These are phyloP conservation scores for Noccaea caerulescens DNA, from an alignment of 345 rosid genomes.

Conservation along the genomic window DNA sequence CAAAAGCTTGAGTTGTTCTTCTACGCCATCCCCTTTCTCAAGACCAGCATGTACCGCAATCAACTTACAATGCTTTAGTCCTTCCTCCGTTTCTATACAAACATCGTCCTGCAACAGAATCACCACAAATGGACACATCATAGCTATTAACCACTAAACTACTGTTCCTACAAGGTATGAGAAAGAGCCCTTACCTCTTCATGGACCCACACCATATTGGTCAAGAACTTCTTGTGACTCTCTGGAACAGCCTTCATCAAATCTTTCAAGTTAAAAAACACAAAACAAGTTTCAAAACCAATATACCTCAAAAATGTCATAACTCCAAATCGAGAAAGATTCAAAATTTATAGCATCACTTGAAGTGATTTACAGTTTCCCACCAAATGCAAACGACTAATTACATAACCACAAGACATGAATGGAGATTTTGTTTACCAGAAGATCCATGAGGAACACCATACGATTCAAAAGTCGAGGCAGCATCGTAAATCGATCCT, in stretches of 20 bases:
- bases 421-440: slow-evolving; percentile 48
- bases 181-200: slow-evolving; percentile 61
- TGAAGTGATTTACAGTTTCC: neutral
- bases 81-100: slow-evolving; percentile 58
- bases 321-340: neutral
- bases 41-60: slow-evolving; percentile 88
- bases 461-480: slow-evolving; percentile 76
- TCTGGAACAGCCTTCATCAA: slow-evolving; percentile 79
- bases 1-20: slow-evolving; percentile 63
- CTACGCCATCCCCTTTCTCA: slow-evolving; percentile 63
- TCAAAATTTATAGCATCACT: neutral
- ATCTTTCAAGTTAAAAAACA: slow-evolving; percentile 47
- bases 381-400: neutral
- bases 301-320: neutral
- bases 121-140: neutral
- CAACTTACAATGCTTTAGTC: slow-evolving; percentile 64
- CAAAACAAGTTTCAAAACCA: slow-evolving; percentile 9
- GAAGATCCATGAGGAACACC: slow-evolving; percentile 87
- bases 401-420: neutral
- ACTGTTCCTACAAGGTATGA: neutral
- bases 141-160: neutral
- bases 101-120: slow-evolving; percentile 63
- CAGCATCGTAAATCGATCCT: slow-evolving; percentile 88
- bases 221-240: slow-evolving; percentile 85
- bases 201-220: slow-evolving; percentile 80